Evolutionary conservation across 192 early-diverging fungal species (phyloP).

Genomic region (Backusella mclennaniae): DNA sequence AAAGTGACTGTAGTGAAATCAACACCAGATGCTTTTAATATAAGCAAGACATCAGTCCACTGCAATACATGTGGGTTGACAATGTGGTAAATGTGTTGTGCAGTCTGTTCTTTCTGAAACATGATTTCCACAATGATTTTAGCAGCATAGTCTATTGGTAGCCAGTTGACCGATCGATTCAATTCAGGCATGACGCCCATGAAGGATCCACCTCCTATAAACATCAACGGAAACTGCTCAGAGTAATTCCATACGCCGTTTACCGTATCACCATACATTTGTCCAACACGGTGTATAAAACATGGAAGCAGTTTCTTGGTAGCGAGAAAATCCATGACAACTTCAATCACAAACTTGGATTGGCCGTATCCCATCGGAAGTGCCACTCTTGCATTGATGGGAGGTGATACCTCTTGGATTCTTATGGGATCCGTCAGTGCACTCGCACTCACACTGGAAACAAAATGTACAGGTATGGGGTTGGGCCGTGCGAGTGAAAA

Average conservation of each 20-base stretch:
- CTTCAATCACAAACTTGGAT: constrained; percentile 31
- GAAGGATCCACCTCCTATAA: constrained; percentile 20
- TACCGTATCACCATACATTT: constrained; percentile 26
- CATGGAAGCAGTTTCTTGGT: constrained; percentile 18
- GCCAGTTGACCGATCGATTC: constrained; percentile 23
- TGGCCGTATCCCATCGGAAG: constrained; percentile 32
- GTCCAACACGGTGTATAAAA: constrained; percentile 29
- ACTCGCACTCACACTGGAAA: constrained; percentile 29
- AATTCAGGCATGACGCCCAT: constrained; percentile 27
- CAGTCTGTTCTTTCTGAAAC: not conserved
- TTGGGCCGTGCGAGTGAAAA: constrained; percentile 9
- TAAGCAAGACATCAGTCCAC: constrained; percentile 19
- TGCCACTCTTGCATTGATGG: constrained; percentile 14
- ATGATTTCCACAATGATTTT: constrained; percentile 20
- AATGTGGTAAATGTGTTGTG: constrained; percentile 19
- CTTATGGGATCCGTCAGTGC: not conserved
- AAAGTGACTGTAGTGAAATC: constrained; percentile 7
- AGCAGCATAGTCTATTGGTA: constrained; percentile 29
- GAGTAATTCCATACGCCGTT: constrained; percentile 30
- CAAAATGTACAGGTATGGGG: constrained; percentile 29
- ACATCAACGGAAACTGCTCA: constrained; percentile 27
- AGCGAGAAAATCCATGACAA: constrained; percentile 15
- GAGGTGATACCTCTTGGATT: constrained; percentile 12
- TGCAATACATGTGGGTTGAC: constrained; percentile 22
- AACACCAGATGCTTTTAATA: constrained; percentile 14